Evolutionary conservation across 2,329 filamentous ascomycete genomes (phyloP).

Genomic region (Hypomyces rosellus): DNA sequence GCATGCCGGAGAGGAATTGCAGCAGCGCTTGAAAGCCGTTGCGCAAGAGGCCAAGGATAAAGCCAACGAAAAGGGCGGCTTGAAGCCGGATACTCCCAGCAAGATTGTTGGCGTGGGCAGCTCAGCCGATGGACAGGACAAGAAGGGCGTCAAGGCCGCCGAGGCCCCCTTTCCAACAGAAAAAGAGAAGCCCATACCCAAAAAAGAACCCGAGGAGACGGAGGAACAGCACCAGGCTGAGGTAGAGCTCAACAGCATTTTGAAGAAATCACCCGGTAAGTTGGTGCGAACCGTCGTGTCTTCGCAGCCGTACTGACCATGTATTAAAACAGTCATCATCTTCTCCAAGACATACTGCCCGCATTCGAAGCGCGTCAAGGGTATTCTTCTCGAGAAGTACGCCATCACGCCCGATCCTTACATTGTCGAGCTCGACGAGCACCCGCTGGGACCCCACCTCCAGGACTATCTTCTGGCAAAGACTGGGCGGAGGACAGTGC

Average conservation of each 20-base stretch:
- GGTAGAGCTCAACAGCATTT: constrained; percentile 65
- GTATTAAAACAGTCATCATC: constrained; percentile 63
- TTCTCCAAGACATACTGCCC: constrained; percentile 96
- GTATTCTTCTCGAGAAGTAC: constrained; percentile 77
- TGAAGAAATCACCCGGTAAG: constrained; percentile 80
- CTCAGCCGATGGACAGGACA: constrained; percentile 46
- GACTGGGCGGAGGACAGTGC: constrained; percentile 80
- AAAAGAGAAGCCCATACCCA: constrained; percentile 46
- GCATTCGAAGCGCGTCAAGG: constrained; percentile 78
- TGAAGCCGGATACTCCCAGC: constrained; percentile 53
- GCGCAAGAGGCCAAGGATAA: constrained; percentile 62
- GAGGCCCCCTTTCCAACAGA: constrained; percentile 28
- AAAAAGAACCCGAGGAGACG: constrained; percentile 49
- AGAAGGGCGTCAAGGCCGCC: constrained; percentile 21
- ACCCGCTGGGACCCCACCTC: constrained; percentile 65
- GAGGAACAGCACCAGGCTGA: constrained; percentile 59
- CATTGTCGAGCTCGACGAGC: constrained; percentile 84
- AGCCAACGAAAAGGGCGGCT: constrained; percentile 59
- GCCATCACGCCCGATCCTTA: constrained; percentile 73
- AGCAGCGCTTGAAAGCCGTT: constrained; percentile 59
- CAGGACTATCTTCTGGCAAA: constrained; percentile 65
- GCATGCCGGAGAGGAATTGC: constrained; percentile 44
- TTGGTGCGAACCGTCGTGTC: constrained; percentile 11
- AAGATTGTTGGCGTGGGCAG: constrained; percentile 54
- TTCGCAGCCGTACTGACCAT: background rate